Percentiles rank a stretch among this genome's conserved stretches.
Conservation (phyloP, 495 filamentous ascomycete species). For the Rhizodiscina lignyota region DNA sequence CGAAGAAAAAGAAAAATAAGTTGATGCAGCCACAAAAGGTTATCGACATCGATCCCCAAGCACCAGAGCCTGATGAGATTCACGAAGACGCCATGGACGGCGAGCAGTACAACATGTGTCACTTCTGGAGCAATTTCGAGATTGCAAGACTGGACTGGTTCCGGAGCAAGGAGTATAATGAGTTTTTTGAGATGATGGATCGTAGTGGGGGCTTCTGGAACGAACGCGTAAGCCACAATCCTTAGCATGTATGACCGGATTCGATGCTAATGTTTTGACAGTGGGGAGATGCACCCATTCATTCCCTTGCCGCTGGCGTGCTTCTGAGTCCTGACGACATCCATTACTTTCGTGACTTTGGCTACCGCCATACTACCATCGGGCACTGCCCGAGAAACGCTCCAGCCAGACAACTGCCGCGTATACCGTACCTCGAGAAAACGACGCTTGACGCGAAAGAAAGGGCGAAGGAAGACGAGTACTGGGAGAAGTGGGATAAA, state of each 20-base stretch:
- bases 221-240: conserved; percentile 66
- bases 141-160: conserved; percentile 93
- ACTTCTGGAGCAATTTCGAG: conserved; percentile 99
- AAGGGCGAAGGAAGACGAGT: conserved; percentile 85
- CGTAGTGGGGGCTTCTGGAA: conserved; percentile 97
- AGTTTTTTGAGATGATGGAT: conserved; percentile 99
- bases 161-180: conserved; percentile 88
- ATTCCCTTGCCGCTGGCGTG: conserved; percentile 87
- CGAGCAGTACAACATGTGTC: conserved; percentile 99
- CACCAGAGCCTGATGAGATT: conserved; percentile 56
- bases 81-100: conserved; percentile 93
- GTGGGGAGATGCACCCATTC: conserved; percentile 98
- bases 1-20: conserved; percentile 34
- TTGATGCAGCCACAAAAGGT: conserved; percentile 60
- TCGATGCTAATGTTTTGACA: conserved; percentile 17
- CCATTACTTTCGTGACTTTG: conserved; percentile 99
- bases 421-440: conserved; percentile 66
- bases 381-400: conserved; percentile 98
- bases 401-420: conserved; percentile 69
- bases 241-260: conserved; percentile 2
- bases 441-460: conserved; percentile 75
- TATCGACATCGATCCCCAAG: conserved; percentile 55
- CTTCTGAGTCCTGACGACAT: conserved; percentile 72
- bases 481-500: conserved; percentile 78
- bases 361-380: conserved; percentile 96